Conservation (phyloP, 164 flowering plant species). For the Kingdonia uniflora region DNA sequence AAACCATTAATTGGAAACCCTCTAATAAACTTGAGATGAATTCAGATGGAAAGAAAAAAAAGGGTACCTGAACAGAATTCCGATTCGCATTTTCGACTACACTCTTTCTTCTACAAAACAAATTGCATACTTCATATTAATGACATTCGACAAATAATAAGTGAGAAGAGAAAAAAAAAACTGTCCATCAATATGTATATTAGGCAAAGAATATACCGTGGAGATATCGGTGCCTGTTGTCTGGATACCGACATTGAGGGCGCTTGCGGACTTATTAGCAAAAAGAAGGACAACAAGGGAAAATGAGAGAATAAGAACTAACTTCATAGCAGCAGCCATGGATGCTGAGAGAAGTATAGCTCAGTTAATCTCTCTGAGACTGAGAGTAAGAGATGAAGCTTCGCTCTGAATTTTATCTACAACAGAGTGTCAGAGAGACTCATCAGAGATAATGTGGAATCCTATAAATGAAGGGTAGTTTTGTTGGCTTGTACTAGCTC, state of each 20-base stretch:
- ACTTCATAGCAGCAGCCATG: neutral
- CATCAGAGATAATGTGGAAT: too few species aligned
- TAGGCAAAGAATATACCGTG: neutral
- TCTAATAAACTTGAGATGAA: neutral
- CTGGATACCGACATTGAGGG: conserved; percentile 8
- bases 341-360: neutral
- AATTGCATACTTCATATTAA: neutral
- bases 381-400: neutral
- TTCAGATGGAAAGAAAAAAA: neutral
- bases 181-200: neutral
- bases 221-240: conserved; percentile 1
- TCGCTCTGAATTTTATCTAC: neutral
- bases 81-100: conserved; percentile 86
- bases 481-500: conserved; percentile 1
- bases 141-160: neutral
- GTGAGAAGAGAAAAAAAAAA: neutral
- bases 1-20: neutral
- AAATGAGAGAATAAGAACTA: neutral
- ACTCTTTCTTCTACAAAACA: conserved; percentile 39
- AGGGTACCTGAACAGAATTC: conserved; percentile 60
- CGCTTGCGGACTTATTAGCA: neutral
- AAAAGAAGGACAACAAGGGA: neutral
- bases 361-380: neutral
- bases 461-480: neutral
- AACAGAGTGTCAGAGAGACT: too few species aligned